Conservation (phyloP, 345 rosid genomes). For the Corchorus capsularis region DNA sequence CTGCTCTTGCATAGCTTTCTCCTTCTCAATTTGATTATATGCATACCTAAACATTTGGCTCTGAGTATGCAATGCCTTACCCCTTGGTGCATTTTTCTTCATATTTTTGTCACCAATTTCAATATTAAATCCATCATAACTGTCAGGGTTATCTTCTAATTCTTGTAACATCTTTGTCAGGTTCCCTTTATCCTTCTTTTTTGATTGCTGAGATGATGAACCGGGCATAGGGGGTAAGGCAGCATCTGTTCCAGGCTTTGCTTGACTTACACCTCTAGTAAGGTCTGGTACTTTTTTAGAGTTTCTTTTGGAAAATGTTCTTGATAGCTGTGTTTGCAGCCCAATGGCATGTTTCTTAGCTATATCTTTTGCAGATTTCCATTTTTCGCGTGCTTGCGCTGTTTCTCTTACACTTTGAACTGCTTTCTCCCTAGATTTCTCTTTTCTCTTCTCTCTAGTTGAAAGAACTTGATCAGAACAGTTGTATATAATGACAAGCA, state of each 20-base stretch:
- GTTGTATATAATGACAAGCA: slow-evolving; percentile 81
- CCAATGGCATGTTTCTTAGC: slow-evolving; percentile 80
- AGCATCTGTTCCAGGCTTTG: slow-evolving; percentile 67
- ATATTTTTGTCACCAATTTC: slow-evolving; percentile 79
- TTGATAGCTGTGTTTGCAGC: slow-evolving; percentile 67
- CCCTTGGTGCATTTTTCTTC: slow-evolving; percentile 72
- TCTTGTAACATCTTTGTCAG: slow-evolving; percentile 81
- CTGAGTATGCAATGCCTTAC: slow-evolving; percentile 81
- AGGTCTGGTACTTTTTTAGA: slow-evolving; percentile 54
- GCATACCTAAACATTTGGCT: slow-evolving; percentile 98
- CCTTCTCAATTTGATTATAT: slow-evolving; percentile 89
- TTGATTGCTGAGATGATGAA: slow-evolving; percentile 24
- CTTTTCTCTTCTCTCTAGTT: slow-evolving; percentile 84
- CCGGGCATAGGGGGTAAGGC: slow-evolving; percentile 54
- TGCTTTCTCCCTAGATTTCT: slow-evolving; percentile 86
- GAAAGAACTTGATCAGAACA: slow-evolving; percentile 97
- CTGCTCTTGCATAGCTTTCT: slow-evolving; percentile 87
- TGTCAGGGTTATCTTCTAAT: slow-evolving; percentile 75
- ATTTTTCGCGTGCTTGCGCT: slow-evolving; percentile 73
- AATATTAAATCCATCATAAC: slow-evolving; percentile 66
- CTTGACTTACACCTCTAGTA: slow-evolving; percentile 51
- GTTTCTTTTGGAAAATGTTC: slow-evolving; percentile 78
- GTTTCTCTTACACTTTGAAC: slow-evolving; percentile 83
- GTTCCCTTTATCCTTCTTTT: slow-evolving; percentile 57
- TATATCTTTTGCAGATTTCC: slow-evolving; percentile 89